Evolutionary conservation across 1,139 yeast genomes (phyloP).

Genomic region (Nakaseomyces kungkrabaensis): DNA sequence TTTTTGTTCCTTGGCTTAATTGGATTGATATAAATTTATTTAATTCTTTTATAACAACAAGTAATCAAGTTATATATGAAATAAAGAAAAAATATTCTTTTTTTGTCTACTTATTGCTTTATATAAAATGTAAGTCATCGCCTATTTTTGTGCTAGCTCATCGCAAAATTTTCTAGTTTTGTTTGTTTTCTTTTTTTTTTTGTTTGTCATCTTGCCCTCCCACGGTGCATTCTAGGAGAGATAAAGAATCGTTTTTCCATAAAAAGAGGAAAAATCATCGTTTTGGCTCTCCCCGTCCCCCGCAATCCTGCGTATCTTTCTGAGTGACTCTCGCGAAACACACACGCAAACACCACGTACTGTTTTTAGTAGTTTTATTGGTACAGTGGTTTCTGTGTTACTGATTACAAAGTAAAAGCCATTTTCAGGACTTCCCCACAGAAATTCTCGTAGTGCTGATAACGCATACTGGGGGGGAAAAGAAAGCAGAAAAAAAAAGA

Average conservation of each 20-base stretch:
- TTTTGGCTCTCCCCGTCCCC: no score
- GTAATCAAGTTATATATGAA: not conserved
- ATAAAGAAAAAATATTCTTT: not conserved
- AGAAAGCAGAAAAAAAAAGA: not conserved
- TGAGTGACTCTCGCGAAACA: not conserved
- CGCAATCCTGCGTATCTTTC: not conserved
- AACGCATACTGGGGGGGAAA: no score
- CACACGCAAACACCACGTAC: no score
- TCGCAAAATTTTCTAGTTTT: not conserved
- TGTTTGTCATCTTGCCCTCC: not conserved
- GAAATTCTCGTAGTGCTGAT: not conserved
- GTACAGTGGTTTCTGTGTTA: not conserved
- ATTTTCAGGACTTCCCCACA: not conserved
- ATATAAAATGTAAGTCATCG: not conserved
- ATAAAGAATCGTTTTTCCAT: not conserved
- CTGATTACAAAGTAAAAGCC: not conserved
- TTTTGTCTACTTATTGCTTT: no score
- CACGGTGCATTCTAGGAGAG: not conserved
- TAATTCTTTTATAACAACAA: not conserved
- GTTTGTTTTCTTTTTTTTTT: not conserved
- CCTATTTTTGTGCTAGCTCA: conserved; percentile 1
- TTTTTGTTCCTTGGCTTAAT: not conserved
- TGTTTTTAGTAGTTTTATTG: no score
- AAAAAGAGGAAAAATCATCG: no score
- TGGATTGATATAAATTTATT: not conserved